Evolutionary conservation across 179 eudicot genomes (phyloP), one percentile per base, ranked within the genome.

Genomic region (Pouteria campechiana): DNA sequence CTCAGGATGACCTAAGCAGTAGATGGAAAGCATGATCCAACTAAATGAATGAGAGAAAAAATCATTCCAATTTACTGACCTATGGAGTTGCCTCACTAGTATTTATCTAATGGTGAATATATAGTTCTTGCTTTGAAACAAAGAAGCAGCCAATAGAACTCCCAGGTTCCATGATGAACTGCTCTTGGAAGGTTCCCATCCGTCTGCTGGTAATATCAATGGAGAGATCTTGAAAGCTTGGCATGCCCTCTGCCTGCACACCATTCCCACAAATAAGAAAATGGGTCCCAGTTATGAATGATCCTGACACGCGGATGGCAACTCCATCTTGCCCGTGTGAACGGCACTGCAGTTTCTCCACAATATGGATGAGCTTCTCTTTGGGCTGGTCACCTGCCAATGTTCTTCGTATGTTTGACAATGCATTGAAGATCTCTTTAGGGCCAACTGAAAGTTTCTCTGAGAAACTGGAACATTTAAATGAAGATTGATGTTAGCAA

Each of bases 221-320:
- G 0, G 78, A 61, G 21, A 85, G 73, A 69, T 90, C 98, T 55
- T 69, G 72, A 41, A 85, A 90, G 58, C 74, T 79, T 17, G 93
- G 95, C 63, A 85, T 53, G 16, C 90, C 98, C 60, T 90, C 95
- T 6, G 73, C 95, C 66, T 78, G 86, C 30, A 90, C 60, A 10
- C 95, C 98, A 33, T 90, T 95, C 16, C 98, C 98, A 60, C 98
- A 90, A 16, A 90, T 82, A 35, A 86, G 57, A 41, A 85, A 81
- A 40, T 81, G 98, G 37, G 78, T 85, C 17, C 95, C 98, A 17
- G 76, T 59, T 14, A 85, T 78, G 44, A 81, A 79, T 4, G 95
- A 85, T 10, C 98, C 98, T 0, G 81, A 78, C 15, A 70, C 93
- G 45, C 95, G 93, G 7, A 85, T 74, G 41, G 93, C 90, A 32